phyloP scores from a whole-genome alignment of 371 early-diverging fungal genomes.

The Mortierella sp. region DNA sequence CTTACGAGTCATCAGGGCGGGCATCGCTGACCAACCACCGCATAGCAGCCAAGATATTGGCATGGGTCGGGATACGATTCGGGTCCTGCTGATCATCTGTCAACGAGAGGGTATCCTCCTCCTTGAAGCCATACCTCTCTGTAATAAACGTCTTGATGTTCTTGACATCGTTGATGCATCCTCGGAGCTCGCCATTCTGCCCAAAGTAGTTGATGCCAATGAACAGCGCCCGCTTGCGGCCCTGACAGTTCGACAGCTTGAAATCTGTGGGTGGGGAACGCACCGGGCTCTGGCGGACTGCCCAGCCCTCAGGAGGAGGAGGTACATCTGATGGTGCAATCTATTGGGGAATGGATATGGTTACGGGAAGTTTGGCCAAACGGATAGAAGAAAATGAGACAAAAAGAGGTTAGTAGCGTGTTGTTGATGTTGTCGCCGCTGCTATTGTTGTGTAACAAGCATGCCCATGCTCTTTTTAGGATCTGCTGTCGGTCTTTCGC shows the following conservation, averaged over 20 bases:
- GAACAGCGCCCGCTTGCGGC: slow-evolving; percentile 86
- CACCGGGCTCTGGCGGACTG: slow-evolving; percentile 19
- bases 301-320: slow-evolving; percentile 55
- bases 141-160: slow-evolving; percentile 85
- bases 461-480: background rate
- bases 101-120: slow-evolving; percentile 83
- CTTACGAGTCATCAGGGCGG: slow-evolving; percentile 85
- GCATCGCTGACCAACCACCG: slow-evolving; percentile 92
- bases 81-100: slow-evolving; percentile 88
- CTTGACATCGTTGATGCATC: slow-evolving; percentile 94
- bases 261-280: slow-evolving; percentile 56
- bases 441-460: background rate
- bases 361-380: too few relatives aligned
- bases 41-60: slow-evolving; percentile 90
- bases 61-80: slow-evolving; percentile 79
- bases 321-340: slow-evolving; percentile 31
- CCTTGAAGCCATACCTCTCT: slow-evolving; percentile 73
- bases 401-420: background rate
- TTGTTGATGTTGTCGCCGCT: background rate
- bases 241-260: slow-evolving; percentile 81
- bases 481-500: slow-evolving; percentile 8
- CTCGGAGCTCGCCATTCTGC: slow-evolving; percentile 73
- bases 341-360: background rate
- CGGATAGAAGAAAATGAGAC: background rate
- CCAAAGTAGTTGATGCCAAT: slow-evolving; percentile 94